These are phyloP conservation scores for Smittium culicis DNA, from an alignment of 371 early-diverging fungal species.

Conservation along the genomic window DNA sequence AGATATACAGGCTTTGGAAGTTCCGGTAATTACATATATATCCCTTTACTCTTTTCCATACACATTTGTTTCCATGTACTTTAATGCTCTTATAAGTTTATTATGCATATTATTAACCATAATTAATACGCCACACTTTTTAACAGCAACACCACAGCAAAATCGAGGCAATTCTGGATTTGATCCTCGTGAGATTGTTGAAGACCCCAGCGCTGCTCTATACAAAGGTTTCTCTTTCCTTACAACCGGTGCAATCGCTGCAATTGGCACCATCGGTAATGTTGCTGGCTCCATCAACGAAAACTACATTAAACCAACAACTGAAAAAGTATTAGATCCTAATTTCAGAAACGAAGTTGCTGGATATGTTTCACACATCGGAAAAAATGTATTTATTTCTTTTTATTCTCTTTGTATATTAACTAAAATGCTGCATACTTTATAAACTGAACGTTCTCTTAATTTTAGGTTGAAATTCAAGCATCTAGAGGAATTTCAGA, in stretches of 20 bases:
- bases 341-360: conserved; percentile 58
- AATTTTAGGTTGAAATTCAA: conserved; percentile 6
- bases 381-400: conserved; percentile 42
- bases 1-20: conserved; percentile 76
- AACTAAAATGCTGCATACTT: conserved; percentile 8
- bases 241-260: conserved; percentile 55
- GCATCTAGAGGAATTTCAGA: neutral
- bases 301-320: conserved; percentile 67
- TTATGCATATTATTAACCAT: neutral
- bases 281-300: conserved; percentile 56
- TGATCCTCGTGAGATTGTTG: conserved; percentile 45
- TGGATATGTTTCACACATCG: conserved; percentile 49
- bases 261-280: conserved; percentile 50
- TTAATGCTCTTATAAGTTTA: neutral
- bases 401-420: conserved; percentile 17
- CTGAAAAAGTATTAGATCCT: conserved; percentile 75
- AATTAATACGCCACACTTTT: neutral
- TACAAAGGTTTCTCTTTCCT: conserved; percentile 73
- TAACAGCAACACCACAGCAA: neutral
- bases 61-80: no score
- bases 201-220: conserved; percentile 68
- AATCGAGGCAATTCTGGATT: neutral
- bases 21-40: conserved; percentile 18
- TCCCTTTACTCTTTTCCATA: neutral
- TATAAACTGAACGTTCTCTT: neutral